Evolutionary conservation across 345 rosid species (phyloP).

Genomic region (Trapa incisa): DNA sequence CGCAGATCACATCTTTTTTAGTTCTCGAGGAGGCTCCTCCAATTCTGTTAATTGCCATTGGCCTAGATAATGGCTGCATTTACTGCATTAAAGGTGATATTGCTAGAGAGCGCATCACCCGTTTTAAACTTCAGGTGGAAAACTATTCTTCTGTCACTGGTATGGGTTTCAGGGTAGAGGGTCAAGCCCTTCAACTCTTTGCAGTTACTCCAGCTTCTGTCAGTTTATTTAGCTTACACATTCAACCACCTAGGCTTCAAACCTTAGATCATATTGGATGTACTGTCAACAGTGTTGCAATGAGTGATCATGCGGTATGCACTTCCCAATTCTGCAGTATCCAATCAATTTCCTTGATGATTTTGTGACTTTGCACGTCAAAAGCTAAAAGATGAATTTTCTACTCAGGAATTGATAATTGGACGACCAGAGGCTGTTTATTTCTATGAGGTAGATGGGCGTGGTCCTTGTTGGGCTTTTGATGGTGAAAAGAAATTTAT

Average conservation of each 20-base stretch:
- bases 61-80: conserved; percentile 69
- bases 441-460: conserved; percentile 93
- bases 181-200: conserved; percentile 75
- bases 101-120: conserved; percentile 81
- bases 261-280: conserved; percentile 81
- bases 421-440: conserved; percentile 96
- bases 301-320: conserved; percentile 87
- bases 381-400: conserved; percentile 7
- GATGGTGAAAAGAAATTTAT: conserved; percentile 89
- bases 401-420: conserved; percentile 67
- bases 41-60: conserved; percentile 75
- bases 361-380: not conserved
- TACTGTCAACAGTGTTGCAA: conserved; percentile 49
- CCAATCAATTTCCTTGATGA: conserved; percentile 2
- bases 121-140: conserved; percentile 77
- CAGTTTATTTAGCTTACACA: conserved; percentile 57
- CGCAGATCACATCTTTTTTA: conserved; percentile 85
- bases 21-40: conserved; percentile 98
- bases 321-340: not conserved
- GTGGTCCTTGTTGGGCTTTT: conserved; percentile 99
- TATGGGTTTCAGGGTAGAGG: conserved; percentile 79
- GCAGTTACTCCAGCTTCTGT: conserved; percentile 75
- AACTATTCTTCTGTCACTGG: conserved; percentile 47
- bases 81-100: conserved; percentile 96
- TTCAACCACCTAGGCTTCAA: conserved; percentile 64